Conservation (phyloP, 305 asterid species). For the Ajuga reptans region DNA sequence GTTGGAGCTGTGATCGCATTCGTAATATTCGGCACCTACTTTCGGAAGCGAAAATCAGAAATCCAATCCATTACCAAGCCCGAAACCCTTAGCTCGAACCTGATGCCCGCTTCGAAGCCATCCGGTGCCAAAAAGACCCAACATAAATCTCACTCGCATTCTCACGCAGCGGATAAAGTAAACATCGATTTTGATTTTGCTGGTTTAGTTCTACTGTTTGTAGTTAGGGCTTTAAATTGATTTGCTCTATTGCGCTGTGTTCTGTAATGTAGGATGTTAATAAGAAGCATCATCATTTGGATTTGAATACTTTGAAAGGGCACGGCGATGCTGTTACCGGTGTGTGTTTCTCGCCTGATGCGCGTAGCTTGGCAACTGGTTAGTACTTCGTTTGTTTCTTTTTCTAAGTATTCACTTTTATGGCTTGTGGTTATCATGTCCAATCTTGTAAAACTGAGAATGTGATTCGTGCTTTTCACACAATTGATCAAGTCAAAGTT, state of each 20-base stretch:
- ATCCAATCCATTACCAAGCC: constrained; percentile 60
- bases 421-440: not conserved
- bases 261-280: constrained; percentile 57
- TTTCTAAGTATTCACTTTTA: not conserved
- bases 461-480: not conserved
- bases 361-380: constrained; percentile 83
- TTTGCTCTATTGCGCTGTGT: constrained; percentile 22
- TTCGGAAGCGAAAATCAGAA: constrained; percentile 60
- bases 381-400: constrained; percentile 9
- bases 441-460: not conserved
- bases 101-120: constrained; percentile 33
- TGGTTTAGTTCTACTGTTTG: not conserved
- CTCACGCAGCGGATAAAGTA: constrained; percentile 79
- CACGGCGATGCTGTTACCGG: constrained; percentile 91
- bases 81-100: constrained; percentile 36
- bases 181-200: constrained; percentile 9
- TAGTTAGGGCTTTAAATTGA: constrained; percentile 3
- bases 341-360: constrained; percentile 75
- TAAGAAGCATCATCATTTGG: constrained; percentile 84
- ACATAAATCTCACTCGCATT: constrained; percentile 55
- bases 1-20: constrained; percentile 71
- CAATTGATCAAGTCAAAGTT: constrained; percentile 1
- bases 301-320: constrained; percentile 95
- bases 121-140: constrained; percentile 47
- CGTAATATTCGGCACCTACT: constrained; percentile 52